A percentile compares a stretch with the other conserved stretches of the same genome.
Conservation (phyloP, 2,329 filamentous ascomycete genomes). For the Xylaria sp. region DNA sequence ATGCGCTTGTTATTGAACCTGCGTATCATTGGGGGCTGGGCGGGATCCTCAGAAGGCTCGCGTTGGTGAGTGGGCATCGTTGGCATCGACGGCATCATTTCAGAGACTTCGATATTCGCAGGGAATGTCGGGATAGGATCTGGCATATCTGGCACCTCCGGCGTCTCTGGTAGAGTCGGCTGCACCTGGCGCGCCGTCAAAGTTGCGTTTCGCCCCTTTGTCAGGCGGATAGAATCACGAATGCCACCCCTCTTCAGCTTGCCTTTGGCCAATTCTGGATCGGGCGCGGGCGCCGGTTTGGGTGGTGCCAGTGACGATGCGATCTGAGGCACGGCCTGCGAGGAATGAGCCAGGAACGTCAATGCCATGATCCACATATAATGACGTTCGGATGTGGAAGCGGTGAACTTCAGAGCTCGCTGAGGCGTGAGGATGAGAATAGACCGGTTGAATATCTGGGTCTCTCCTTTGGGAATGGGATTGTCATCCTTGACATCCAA, state of each 20-base stretch:
- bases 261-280: conserved; percentile 43
- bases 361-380: conserved; percentile 92
- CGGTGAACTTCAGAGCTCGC: conserved; percentile 91
- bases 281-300: conserved; percentile 33
- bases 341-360: conserved; percentile 89
- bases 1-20: conserved; percentile 56
- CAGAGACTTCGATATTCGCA: conserved; percentile 30
- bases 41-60: conserved; percentile 53
- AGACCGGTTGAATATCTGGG: conserved; percentile 75
- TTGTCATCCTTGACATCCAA: conserved; percentile 96
- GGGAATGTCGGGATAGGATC: conserved; percentile 16
- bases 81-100: conserved; percentile 30
- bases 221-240: conserved; percentile 82
- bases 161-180: conserved; percentile 11
- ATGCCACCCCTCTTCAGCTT: conserved; percentile 55
- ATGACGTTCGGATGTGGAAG: conserved; percentile 74
- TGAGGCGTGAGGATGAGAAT: conserved; percentile 93
- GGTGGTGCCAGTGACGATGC: conserved; percentile 43
- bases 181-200: conserved; percentile 33
- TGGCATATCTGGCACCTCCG: conserved; percentile 15
- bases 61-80: conserved; percentile 39
- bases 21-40: conserved; percentile 66
- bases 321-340: conserved; percentile 70
- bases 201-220: conserved; percentile 61
- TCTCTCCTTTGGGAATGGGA: conserved; percentile 66